Evolutionary conservation across 345 rosid species (phyloP).

Genomic region (Eucalyptus tenuipes): DNA sequence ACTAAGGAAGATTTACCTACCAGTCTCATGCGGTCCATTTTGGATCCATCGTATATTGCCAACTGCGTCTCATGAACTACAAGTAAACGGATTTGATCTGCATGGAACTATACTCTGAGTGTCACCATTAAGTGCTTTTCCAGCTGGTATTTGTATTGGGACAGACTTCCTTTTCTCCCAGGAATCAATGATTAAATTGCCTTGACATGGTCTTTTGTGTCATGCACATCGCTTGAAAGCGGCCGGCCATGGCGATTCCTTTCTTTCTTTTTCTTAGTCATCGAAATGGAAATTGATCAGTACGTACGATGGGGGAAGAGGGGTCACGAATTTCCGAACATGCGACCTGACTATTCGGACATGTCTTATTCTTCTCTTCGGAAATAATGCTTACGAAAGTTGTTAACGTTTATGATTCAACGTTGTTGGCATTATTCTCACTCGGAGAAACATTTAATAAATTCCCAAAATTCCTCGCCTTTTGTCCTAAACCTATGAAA

Average conservation of each 20-base stretch:
- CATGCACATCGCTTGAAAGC: background rate
- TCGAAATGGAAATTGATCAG: background rate
- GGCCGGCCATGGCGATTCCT: background rate
- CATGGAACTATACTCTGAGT: conserved; percentile 66
- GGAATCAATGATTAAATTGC: conserved; percentile 36
- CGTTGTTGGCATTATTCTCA: background rate
- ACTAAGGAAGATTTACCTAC: conserved; percentile 9
- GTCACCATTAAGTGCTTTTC: conserved; percentile 43
- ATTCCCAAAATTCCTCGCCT: background rate
- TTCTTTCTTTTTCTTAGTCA: background rate
- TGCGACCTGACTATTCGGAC: background rate
- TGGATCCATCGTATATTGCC: conserved; percentile 57
- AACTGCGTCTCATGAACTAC: conserved; percentile 71
- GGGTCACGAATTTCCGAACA: background rate
- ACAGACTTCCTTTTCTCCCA: conserved; percentile 67
- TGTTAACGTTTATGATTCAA: background rate
- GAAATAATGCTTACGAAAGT: background rate
- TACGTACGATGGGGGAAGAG: background rate
- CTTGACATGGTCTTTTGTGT: background rate
- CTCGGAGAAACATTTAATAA: background rate
- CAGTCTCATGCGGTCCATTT: conserved; percentile 57
- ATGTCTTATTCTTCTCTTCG: background rate
- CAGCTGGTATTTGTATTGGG: conserved; percentile 44
- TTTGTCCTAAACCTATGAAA: fast-evolving
- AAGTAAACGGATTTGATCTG: conserved; percentile 51